These are phyloP conservation scores for Mycena rosella DNA, from an alignment of 768 basidiomycete species.

Conservation along the genomic window DNA sequence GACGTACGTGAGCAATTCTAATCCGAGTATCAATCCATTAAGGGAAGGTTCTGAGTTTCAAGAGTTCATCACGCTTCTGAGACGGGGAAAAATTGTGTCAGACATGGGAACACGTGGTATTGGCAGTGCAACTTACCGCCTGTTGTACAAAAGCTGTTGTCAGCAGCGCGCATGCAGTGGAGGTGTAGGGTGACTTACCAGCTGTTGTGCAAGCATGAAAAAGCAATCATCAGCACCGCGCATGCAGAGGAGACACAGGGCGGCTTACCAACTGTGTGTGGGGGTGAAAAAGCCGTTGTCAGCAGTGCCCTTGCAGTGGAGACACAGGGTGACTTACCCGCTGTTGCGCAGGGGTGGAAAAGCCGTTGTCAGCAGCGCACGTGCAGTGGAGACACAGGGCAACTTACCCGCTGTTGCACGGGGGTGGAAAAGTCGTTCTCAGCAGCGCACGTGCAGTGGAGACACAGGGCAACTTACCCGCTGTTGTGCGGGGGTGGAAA, in stretches of 20 bases:
- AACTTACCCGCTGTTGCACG: conserved; percentile 6
- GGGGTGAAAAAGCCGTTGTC: too few species aligned
- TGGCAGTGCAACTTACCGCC: neutral
- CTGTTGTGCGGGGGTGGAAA: too few species aligned
- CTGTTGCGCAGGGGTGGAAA: too few species aligned
- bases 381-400: neutral
- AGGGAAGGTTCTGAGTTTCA: neutral
- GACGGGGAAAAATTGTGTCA: neutral
- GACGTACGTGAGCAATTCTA: too few species aligned
- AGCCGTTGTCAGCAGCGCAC: too few species aligned
- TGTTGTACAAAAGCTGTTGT: too few species aligned
- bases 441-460: neutral
- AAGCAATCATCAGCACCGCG: neutral
- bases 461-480: neutral
- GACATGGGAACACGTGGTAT: neutral
- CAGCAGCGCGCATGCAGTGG: neutral
- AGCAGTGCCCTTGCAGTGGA: too few species aligned
- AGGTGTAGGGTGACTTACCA: neutral
- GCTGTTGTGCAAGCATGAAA: neutral
- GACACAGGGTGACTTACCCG: too few species aligned
- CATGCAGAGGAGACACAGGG: too few species aligned
- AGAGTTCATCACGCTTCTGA: neutral
- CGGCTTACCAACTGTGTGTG: too few species aligned
- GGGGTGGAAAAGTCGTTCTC: neutral
- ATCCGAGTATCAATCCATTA: neutral